Base-by-base conservation (phyloP, 2,329 filamentous ascomycete species). In the Calycina marina region DNA sequence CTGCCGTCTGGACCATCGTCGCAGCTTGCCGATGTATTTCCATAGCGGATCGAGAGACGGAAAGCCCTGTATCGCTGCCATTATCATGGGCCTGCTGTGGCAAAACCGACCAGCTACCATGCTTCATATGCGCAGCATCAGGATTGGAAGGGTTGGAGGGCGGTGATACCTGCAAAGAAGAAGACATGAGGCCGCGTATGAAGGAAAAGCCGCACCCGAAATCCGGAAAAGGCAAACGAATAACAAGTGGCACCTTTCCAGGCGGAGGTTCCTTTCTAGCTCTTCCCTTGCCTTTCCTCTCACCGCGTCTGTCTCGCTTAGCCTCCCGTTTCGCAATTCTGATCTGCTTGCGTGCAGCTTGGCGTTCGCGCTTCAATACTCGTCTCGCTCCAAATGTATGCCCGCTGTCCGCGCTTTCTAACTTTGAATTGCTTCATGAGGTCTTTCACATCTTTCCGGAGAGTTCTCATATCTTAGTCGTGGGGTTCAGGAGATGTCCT, bases 361-460 rank as follows among this genome's bases (percentile, higher is more conserved):
- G 25, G 10, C 44, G 39, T 25, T 42, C 41, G 34, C 40, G 42
- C 27, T 38, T 44, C 3, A 32, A 12, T 11, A 30, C 33, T 28
- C 35, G 37, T 17, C 35, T 42, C 2, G 31, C 18, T 9, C 28
- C 31, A 6, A 36, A 36, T 25, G 26, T 38, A 5, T 31, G 18
- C 52, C 48, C 35, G 55, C 38, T 61, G 55, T 8, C 47, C 41
- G 28, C 48, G 55, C 49, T 60, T 60, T 17, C 57, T 47, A 1
- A 45, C 46, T 40, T 59, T 61, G 54, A 63, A 69, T 33, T 58
- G 49, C 25, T 56, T 50, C 32, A 56, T 55, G 16, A 72, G 47
- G 3, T 45, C 48, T 41, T 59, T 64, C 34, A 69, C 53, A 32
- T 69, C 58, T 25, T 52, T 53, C 11, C 58, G 49, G 18, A 70